Evolutionary conservation across 257 asterid species (phyloP).

Genomic region (Solanum sitiens): DNA sequence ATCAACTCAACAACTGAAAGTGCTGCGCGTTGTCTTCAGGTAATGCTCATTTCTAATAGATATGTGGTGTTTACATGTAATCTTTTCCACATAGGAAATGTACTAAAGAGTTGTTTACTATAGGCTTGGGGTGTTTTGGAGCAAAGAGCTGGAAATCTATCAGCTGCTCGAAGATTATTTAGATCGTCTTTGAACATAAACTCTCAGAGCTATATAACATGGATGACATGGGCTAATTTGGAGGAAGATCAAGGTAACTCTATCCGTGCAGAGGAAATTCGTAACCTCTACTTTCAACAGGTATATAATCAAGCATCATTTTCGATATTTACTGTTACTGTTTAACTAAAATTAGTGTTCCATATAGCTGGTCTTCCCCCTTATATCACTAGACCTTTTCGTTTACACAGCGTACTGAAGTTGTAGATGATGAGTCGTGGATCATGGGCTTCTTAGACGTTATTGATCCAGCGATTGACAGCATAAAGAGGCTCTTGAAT

Average conservation of each 20-base stretch:
- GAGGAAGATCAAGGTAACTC: constrained; percentile 95
- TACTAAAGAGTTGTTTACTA: background rate
- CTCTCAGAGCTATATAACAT: constrained; percentile 91
- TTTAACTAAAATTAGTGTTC: background rate
- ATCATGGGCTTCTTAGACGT: constrained; percentile 91
- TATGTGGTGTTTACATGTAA: background rate
- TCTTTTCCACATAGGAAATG: background rate
- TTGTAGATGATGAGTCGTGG: constrained; percentile 93
- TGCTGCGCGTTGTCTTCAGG: constrained; percentile 97
- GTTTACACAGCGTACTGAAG: constrained; percentile 68
- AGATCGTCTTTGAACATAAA: constrained; percentile 82
- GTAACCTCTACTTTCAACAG: constrained; percentile 90
- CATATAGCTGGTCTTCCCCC: background rate
- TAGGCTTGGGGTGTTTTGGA: constrained; percentile 99
- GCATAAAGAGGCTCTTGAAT: constrained; percentile 61
- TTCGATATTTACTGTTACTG: background rate
- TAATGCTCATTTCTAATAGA: background rate
- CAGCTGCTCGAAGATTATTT: constrained; percentile 81
- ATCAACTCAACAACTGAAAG: constrained; percentile 61
- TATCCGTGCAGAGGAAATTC: constrained; percentile 84
- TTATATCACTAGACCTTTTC: background rate
- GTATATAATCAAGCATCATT: constrained; percentile 11
- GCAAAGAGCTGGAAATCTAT: constrained; percentile 75
- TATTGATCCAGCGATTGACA: constrained; percentile 84
- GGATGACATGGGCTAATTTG: constrained; percentile 98